Evolutionary conservation across 2,329 filamentous ascomycete genomes (phyloP).

Genomic region (Epichloe uncinata): DNA sequence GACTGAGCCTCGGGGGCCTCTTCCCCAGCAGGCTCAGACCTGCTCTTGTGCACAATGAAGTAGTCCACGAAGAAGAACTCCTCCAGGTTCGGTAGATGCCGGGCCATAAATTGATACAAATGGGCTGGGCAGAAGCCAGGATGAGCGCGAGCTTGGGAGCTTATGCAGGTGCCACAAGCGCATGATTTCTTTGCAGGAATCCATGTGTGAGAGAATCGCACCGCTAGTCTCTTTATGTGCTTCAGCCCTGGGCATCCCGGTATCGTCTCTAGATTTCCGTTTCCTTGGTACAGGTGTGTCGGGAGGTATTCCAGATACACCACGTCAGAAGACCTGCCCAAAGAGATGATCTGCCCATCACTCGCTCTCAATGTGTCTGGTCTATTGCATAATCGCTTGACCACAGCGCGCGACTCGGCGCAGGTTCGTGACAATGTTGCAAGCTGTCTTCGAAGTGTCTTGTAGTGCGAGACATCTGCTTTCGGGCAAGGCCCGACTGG

Average conservation of each 20-base stretch:
- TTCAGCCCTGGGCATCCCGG: constrained; percentile 17
- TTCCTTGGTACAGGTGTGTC: constrained; percentile 13
- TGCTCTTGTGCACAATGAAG: constrained; percentile 21
- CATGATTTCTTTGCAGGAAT: constrained; percentile 14
- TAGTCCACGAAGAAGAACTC: constrained; percentile 33
- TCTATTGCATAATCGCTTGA: constrained; percentile 10
- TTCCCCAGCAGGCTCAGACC: neutral
- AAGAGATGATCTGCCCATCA: constrained; percentile 16
- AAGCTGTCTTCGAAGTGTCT: constrained; percentile 15
- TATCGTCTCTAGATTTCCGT: constrained; percentile 14
- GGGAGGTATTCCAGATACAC: constrained; percentile 24
- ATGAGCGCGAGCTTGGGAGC: constrained; percentile 14
- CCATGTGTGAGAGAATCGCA: constrained; percentile 31
- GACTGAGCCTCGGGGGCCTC: neutral
- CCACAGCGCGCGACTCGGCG: constrained; percentile 13
- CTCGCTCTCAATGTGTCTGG: constrained; percentile 13
- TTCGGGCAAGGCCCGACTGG: constrained; percentile 5
- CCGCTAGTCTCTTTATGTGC: constrained; percentile 24
- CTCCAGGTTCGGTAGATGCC: constrained; percentile 28
- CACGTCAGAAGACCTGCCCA: constrained; percentile 17
- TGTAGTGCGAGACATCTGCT: constrained; percentile 22
- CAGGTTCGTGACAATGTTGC: constrained; percentile 15
- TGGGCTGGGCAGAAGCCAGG: constrained; percentile 23
- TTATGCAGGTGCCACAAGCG: constrained; percentile 22
- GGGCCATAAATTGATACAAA: constrained; percentile 29